Evolutionary conservation across 163 green algal species (phyloP).

Genomic region (Scenedesmus sp.): DNA sequence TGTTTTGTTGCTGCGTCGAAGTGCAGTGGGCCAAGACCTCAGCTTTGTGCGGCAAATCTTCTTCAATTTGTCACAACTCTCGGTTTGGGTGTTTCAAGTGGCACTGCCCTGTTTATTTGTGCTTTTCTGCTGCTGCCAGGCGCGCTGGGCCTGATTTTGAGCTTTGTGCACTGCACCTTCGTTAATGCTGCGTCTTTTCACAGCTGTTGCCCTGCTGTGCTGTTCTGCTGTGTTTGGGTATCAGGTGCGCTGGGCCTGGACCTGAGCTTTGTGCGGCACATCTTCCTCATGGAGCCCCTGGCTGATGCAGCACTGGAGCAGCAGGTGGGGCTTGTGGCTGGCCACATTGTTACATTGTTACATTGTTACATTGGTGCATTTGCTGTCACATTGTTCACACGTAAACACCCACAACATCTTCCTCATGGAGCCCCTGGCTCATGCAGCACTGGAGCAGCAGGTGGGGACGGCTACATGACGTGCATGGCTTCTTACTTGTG

Average conservation of each 20-base stretch:
- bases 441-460: conserved; percentile 86
- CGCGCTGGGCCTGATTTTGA: no score
- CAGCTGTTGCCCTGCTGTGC: not conserved
- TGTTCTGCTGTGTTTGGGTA: not conserved
- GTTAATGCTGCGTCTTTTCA: not conserved
- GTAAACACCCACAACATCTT: not conserved
- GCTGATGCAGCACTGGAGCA: conserved; percentile 81
- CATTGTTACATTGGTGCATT: not conserved
- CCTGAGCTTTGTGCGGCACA: conserved; percentile 82
- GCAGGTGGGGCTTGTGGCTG: conserved; percentile 65
- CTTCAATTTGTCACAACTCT: no score
- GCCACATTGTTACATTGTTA: not conserved
- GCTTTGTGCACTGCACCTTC: not conserved
- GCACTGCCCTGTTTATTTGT: not conserved
- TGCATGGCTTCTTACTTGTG: no score
- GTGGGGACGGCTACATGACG: conserved; percentile 25
- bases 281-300: conserved; percentile 97
- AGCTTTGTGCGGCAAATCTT: not conserved
- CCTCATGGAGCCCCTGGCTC: conserved; percentile 71
- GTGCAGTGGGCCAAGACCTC: not conserved
- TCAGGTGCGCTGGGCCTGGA: conserved; percentile 91
- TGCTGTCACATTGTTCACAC: not conserved
- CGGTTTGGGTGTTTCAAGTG: not conserved
- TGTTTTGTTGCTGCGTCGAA: not conserved
- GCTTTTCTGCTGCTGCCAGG: not conserved